Evolutionary conservation across 2,329 filamentous ascomycete species (phyloP).

Genomic region (Ilyonectria sp.): DNA sequence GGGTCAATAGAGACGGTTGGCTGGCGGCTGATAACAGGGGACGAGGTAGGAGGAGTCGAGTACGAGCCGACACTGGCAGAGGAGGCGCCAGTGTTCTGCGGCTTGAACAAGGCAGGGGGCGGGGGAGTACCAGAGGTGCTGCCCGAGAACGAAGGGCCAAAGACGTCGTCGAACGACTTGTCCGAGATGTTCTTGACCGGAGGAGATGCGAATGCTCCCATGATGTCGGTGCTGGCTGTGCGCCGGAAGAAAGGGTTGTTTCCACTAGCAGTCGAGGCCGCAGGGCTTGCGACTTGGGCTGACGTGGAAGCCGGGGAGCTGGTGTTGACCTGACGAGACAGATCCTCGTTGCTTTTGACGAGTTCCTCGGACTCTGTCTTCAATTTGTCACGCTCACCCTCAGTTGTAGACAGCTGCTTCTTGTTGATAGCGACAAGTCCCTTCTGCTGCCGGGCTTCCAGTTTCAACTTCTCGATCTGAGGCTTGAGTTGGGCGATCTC

Average conservation of each 20-base stretch:
- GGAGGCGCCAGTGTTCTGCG: conserved; percentile 72
- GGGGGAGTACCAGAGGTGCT: conserved; percentile 60
- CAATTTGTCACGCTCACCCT: conserved; percentile 89
- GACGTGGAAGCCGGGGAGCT: conserved; percentile 64
- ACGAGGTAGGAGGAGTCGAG: conserved; percentile 69
- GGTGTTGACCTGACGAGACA: conserved; percentile 66
- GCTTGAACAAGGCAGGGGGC: conserved; percentile 60
- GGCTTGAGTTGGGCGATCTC: conserved; percentile 90
- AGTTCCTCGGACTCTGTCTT: conserved; percentile 83
- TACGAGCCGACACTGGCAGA: conserved; percentile 67
- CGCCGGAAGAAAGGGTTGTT: conserved; percentile 97
- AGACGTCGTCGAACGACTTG: conserved; percentile 88
- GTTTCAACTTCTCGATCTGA: conserved; percentile 92
- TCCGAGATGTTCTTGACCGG: conserved; percentile 68
- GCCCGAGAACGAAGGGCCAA: conserved; percentile 77
- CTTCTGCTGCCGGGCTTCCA: conserved; percentile 94
- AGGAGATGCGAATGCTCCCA: conserved; percentile 67
- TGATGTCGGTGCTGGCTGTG: conserved; percentile 73
- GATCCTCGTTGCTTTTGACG: conserved; percentile 74
- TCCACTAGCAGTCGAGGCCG: conserved; percentile 77
- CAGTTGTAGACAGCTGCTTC: conserved; percentile 93
- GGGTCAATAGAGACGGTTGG: conserved; percentile 71
- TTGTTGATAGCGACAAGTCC: conserved; percentile 98
- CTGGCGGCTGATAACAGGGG: conserved; percentile 75
- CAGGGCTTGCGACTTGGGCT: conserved; percentile 77